These are phyloP conservation scores for Botrytis medusae DNA, from an alignment of 2,329 filamentous ascomycete genomes.

Conservation along the genomic window DNA sequence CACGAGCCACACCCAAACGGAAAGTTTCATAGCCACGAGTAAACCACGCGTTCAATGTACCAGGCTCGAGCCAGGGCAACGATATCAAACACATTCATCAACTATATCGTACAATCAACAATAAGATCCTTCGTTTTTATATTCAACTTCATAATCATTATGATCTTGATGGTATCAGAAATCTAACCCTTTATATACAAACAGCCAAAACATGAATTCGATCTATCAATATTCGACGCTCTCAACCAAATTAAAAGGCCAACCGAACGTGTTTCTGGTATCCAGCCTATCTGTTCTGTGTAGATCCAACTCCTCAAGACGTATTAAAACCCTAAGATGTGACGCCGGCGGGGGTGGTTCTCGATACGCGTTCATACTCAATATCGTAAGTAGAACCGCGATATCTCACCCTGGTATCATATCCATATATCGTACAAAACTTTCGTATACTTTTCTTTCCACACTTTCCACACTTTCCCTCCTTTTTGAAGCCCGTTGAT, in stretches of 20 bases:
- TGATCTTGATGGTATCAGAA: too few relatives aligned
- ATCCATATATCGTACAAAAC: conserved; percentile 2
- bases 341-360: not conserved
- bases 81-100: not conserved
- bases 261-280: not conserved
- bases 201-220: too few relatives aligned
- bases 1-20: not conserved
- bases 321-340: not conserved
- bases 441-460: not conserved
- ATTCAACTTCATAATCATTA: not conserved
- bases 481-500: not conserved
- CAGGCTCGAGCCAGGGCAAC: too few relatives aligned
- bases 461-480: not conserved
- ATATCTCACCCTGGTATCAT: conserved; percentile 13
- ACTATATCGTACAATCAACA: not conserved
- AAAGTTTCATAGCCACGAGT: not conserved
- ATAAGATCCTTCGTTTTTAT: not conserved
- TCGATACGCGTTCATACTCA: not conserved
- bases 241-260: not conserved
- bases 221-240: not conserved
- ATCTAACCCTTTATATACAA: not conserved
- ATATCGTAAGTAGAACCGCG: not conserved
- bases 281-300: not conserved
- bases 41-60: not conserved
- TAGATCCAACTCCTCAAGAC: not conserved